Base-by-base conservation (phyloP, 768 basidiomycete species). In the Lentinula detonsa region DNA sequence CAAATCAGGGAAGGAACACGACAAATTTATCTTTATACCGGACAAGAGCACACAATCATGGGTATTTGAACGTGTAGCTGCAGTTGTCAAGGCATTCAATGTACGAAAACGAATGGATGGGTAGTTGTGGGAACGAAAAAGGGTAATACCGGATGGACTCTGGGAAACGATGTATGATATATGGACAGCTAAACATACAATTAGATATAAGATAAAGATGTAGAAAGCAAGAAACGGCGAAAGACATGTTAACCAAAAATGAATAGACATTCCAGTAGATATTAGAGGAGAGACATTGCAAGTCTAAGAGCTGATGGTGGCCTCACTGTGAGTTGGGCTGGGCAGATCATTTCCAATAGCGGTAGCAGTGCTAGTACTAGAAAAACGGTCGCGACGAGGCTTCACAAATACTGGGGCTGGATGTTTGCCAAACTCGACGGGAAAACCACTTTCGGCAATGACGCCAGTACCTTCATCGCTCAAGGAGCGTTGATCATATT, bases 51-150 rank as follows among this genome's bases (percentile, higher is more conserved):
- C 89, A 4, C 88, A 89, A 73, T 77, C 78, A 6, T 93, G 91
- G 91, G 91, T 93, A 75, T 93, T 91, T 72, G 79, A 78, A 23
- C 85, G 90, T 67, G 83, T 93, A 43, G 86, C 86, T 28, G 78
- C 81, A 8, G 87, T 93, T 48, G 91, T 92, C 21, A 90, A 89
- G 69, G 72, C 83, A 42, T 91, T 87, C 72, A 93, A 92, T 73
- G 79, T 85, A 45, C 82, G 79, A 61, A 81, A 85, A 69, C 81
- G 88, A 68, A 91, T 91, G 86, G 89, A 61, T 56, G 60, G 33
- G 46, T 52, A 50, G 18, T 33, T 15, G 31, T 34, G 45, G 9
- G 49, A 15, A 10, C 16, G 13, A 40, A 16, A 60, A 16, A 31
- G 28, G 23, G n/a, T 59, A 50, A 60, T 49, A 18, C 16, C 9